These are phyloP conservation scores for Sclerotinia minor DNA, from an alignment of 2,329 filamentous ascomycete species.

Conservation along the genomic window DNA sequence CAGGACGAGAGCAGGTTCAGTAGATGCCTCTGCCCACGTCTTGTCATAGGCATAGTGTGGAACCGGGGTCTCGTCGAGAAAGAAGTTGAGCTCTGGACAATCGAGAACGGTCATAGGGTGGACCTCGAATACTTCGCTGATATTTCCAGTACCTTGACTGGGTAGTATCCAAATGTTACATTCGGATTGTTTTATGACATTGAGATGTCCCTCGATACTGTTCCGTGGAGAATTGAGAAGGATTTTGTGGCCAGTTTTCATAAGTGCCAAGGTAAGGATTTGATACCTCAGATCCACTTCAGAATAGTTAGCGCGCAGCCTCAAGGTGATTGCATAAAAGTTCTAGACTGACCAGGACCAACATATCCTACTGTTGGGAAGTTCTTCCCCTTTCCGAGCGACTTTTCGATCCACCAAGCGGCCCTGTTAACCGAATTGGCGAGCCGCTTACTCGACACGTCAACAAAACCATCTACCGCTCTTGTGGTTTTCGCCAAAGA, in stretches of 20 bases:
- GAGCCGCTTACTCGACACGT: constrained; percentile 28
- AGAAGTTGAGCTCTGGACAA: constrained; percentile 20
- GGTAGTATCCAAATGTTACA: constrained; percentile 22
- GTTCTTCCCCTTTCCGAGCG: constrained; percentile 31
- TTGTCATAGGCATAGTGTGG: constrained; percentile 25
- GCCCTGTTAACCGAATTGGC: constrained; percentile 31
- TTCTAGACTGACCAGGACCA: constrained; percentile 20
- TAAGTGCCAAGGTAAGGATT: constrained; percentile 20
- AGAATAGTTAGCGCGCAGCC: neutral
- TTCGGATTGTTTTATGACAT: constrained; percentile 19
- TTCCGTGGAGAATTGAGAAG: constrained; percentile 20
- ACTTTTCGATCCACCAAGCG: constrained; percentile 29
- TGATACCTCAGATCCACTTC: constrained; percentile 22
- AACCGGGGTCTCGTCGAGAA: constrained; percentile 20
- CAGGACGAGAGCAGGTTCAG: constrained; percentile 23
- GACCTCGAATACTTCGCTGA: constrained; percentile 8
- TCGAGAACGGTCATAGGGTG: constrained; percentile 17
- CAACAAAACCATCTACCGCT: constrained; percentile 24
- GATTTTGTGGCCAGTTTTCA: constrained; percentile 20
- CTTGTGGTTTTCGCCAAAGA: constrained; percentile 19
- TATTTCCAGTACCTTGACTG: neutral
- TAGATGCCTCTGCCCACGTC: constrained; percentile 35
- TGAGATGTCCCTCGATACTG: constrained; percentile 21
- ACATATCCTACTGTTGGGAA: constrained; percentile 25
- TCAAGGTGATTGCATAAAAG: no score